A percentile compares a stretch with the other conserved stretches of the same genome.
phyloP scores from a whole-genome alignment of 2,329 filamentous ascomycete species.

The Herpotrichia juniperi region DNA sequence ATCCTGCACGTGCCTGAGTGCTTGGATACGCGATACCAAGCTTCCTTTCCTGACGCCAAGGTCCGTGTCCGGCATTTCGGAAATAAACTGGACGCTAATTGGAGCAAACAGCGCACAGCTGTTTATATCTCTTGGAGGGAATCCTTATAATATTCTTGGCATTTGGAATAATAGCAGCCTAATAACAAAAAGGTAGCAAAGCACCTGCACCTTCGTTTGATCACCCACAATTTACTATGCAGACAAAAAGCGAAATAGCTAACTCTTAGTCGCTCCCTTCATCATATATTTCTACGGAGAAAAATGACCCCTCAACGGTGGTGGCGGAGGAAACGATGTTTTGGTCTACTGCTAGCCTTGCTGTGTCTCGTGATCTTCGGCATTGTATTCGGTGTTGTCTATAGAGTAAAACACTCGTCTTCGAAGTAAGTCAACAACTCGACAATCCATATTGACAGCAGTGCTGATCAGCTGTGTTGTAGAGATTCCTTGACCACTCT shows the following conservation, averaged over 20 bases:
- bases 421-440: not conserved
- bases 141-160: not conserved
- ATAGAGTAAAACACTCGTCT: not conserved
- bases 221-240: not conserved
- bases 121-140: not conserved
- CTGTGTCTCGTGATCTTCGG: not conserved
- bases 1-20: too few species aligned
- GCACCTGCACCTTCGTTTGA: not conserved
- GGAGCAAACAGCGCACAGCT: not conserved
- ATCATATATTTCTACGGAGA: not conserved
- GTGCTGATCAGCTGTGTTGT: not conserved
- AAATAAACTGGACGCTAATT: not conserved
- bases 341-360: not conserved
- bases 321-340: not conserved
- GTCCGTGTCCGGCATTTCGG: not conserved
- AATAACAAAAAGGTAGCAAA: not conserved
- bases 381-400: not conserved
- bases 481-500: not conserved
- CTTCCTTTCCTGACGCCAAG: not conserved
- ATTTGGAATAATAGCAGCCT: not conserved
- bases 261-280: not conserved
- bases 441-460: not conserved
- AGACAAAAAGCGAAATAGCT: not conserved
- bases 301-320: not conserved
- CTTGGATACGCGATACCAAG: too few species aligned